Base-by-base conservation (phyloP, 495 filamentous ascomycete genomes). In the Podospora anserina region DNA sequence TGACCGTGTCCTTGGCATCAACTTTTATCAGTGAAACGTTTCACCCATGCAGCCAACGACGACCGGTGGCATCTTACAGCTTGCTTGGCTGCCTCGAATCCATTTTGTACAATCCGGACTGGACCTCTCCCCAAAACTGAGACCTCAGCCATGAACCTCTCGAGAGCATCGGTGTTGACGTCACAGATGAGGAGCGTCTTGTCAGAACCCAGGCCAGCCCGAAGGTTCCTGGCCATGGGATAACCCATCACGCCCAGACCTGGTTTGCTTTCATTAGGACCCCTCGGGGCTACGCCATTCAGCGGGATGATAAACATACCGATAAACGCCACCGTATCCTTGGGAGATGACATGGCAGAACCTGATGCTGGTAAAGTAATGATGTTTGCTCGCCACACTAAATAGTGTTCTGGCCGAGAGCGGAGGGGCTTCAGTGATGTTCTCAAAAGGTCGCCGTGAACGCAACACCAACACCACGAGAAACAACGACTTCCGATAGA, bases 201-300 rank as follows among this genome's bases (percentile, higher is more conserved):
- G 16, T 75, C 70, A 0, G 72, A 54, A 7, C 72, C 74, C 9
- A 85, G 69, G 44, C 83, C 83, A 3, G 71, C 67, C 54, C 82
- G 79, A 0, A 86, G 79, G 68, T 85, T 86, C 71, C 77, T 80
- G 1, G 83, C 83, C 83, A 86, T 86, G 19, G 82, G 80, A 69
- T 78, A 85, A 34, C 83, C 83, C 83, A 76, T 79, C 1, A 74
- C 73, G 4, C 76, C 75, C 30, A 77, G 67, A 23, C 76, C 75
- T 74, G n/a, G n/a, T 6, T 19, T 2, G 49, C n/a, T 44, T 49
- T 55, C 15, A 27, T 34, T 65, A 20, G 23, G 30, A 32, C 30
- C 30, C 30, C 7, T 23, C 3, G 34, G 11, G 11, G 34, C 34
- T 11, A 5, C 11, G 34, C 11, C 34, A 39, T 39, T 39, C 11